These are phyloP conservation scores for Dryadomyces sulphureus DNA, from an alignment of 2,329 filamentous ascomycete species.

Conservation along the genomic window DNA sequence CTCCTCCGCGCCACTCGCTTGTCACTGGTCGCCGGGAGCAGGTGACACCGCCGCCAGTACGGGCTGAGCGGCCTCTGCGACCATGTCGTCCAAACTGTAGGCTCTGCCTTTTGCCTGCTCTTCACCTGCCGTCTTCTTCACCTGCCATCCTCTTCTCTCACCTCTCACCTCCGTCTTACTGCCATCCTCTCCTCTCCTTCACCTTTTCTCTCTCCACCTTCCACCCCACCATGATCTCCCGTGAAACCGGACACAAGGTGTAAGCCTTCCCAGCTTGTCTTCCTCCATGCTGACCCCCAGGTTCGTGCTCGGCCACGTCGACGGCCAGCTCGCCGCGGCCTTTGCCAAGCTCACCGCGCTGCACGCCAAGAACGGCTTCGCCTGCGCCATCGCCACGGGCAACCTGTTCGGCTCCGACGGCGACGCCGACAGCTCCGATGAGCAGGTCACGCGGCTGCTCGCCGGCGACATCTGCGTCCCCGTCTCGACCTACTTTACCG, in stretches of 20 bases:
- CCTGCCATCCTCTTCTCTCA: too few species aligned
- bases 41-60: not conserved
- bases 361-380: constrained; percentile 77
- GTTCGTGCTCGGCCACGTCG: constrained; percentile 69
- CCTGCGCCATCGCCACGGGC: constrained; percentile 70
- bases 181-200: too few species aligned
- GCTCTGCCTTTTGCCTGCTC: too few species aligned
- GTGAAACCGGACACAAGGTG: constrained; percentile 4
- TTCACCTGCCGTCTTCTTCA: too few species aligned
- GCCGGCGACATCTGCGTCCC: constrained; percentile 59
- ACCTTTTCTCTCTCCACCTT: not conserved
- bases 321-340: constrained; percentile 60
- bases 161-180: too few species aligned
- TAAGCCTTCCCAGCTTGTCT: constrained; percentile 8
- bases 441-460: constrained; percentile 48
- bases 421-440: constrained; percentile 28
- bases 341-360: constrained; percentile 70
- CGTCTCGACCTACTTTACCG: constrained; percentile 79
- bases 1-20: too few species aligned
- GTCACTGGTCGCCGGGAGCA: not conserved
- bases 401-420: constrained; percentile 59
- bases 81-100: constrained; percentile 4
- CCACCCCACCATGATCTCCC: not conserved
- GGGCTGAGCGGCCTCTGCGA: not conserved
- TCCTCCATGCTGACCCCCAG: constrained; percentile 22